phyloP scores from a whole-genome alignment of 1,139 yeast genomes.

The Taiozyma sp. region DNA sequence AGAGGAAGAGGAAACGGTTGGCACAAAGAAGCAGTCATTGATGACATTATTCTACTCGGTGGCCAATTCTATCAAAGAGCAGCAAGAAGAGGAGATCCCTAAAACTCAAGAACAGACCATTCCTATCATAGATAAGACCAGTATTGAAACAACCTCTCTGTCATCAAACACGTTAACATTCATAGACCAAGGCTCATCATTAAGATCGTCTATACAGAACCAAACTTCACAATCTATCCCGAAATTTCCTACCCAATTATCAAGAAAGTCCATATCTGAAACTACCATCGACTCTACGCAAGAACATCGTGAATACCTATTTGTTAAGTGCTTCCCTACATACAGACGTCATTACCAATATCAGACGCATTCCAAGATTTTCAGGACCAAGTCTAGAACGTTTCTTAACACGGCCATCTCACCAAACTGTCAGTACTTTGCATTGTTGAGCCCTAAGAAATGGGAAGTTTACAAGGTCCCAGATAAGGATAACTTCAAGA shows the following conservation, averaged over 20 bases:
- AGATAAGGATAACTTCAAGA: conserved; percentile 25
- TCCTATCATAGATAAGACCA: background rate
- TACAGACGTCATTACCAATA: conserved; percentile 64
- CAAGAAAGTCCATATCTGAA: background rate
- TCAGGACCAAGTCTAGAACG: conserved; percentile 43
- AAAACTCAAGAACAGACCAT: background rate
- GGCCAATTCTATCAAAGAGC: conserved; percentile 23
- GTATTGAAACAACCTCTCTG: conserved; percentile 4
- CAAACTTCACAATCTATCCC: background rate
- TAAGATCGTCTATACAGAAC: background rate
- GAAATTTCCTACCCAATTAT: background rate
- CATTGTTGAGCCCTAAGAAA: conserved; percentile 55
- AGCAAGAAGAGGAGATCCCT: conserved; percentile 8
- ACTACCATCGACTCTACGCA: conserved; percentile 1
- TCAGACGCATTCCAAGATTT: conserved; percentile 52
- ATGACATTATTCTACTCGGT: conserved; percentile 25
- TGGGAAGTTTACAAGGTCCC: conserved; percentile 68
- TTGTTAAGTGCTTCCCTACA: conserved; percentile 77
- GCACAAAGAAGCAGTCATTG: conserved; percentile 13
- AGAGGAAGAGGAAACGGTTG: background rate
- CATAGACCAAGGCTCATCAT: background rate
- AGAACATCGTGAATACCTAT: conserved; percentile 45
- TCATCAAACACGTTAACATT: background rate
- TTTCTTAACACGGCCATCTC: conserved; percentile 61
- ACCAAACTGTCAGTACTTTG: conserved; percentile 55